A percentile compares a stretch with the other conserved stretches of the same genome.
phyloP scores from a whole-genome alignment of 2,329 filamentous ascomycete genomes.

The Rhinocladiella similis region DNA sequence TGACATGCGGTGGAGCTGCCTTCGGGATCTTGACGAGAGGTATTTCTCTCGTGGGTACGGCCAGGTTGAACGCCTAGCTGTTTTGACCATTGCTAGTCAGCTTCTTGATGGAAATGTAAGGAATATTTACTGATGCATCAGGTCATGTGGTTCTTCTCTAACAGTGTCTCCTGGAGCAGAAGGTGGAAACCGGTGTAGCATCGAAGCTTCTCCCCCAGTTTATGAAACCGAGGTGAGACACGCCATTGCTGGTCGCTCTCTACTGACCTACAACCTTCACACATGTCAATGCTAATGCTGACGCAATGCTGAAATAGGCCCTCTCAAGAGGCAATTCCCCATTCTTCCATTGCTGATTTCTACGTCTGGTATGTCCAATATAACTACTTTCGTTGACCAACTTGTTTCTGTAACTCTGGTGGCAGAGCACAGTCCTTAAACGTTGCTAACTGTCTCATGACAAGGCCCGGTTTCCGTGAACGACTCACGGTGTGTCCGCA shows the following conservation, averaged over 20 bases:
- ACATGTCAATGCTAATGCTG: no score
- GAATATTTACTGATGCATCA: neutral
- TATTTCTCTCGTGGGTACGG: neutral
- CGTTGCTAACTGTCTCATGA: neutral
- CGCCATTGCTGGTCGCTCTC: neutral
- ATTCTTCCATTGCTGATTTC: neutral
- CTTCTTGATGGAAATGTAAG: neutral
- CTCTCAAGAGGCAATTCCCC: neutral
- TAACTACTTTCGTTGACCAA: neutral
- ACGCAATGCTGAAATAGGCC: neutral
- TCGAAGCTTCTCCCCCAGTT: neutral
- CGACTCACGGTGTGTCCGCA: neutral
- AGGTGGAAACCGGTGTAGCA: neutral
- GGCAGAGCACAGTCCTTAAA: no score
- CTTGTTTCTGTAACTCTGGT: neutral
- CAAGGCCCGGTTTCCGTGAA: conserved; percentile 1
- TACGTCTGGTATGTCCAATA: neutral
- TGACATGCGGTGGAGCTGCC: conserved; percentile 2
- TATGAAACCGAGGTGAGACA: neutral
- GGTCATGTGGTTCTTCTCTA: neutral
- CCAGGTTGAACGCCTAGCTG: no score
- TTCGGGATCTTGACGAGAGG: conserved; percentile 1
- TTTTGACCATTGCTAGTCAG: neutral
- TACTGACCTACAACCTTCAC: no score
- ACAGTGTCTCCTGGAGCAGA: neutral